phyloP scores from a whole-genome alignment of 805 yeast species.

The Wickerhamomyces bovis region DNA sequence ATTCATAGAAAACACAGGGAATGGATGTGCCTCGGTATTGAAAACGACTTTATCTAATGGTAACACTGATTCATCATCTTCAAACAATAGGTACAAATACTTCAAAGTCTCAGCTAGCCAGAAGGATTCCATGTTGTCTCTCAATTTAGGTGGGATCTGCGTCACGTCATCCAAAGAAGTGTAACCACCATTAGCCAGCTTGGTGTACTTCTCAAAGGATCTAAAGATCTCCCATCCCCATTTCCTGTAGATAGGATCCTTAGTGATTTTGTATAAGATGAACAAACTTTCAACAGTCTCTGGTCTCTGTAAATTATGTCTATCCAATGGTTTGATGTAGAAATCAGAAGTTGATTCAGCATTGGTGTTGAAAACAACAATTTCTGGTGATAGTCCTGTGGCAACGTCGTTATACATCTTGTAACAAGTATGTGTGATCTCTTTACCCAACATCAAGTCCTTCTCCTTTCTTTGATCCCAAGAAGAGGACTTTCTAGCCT shows the following conservation, averaged over 20 bases:
- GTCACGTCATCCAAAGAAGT: slow-evolving; percentile 67
- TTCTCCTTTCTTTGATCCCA: slow-evolving; percentile 57
- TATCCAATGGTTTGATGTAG: slow-evolving; percentile 61
- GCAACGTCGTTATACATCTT: slow-evolving; percentile 68
- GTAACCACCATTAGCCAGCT: slow-evolving; percentile 46
- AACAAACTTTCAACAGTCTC: slow-evolving; percentile 90
- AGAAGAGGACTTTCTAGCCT: slow-evolving; percentile 45
- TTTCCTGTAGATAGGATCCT: slow-evolving; percentile 72
- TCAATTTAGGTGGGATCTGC: slow-evolving; percentile 39
- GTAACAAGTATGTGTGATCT: slow-evolving; percentile 75
- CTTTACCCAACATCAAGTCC: slow-evolving; percentile 67
- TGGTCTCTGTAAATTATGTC: slow-evolving; percentile 85
- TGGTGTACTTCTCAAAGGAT: slow-evolving; percentile 56
- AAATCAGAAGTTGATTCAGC: slow-evolving; percentile 46
- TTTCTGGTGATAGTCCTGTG: slow-evolving; percentile 86
- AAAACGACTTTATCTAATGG: slow-evolving; percentile 69
- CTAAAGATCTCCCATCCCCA: slow-evolving; percentile 89
- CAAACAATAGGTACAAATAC: slow-evolving; percentile 75
- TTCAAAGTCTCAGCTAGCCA: slow-evolving; percentile 94
- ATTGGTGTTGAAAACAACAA: slow-evolving; percentile 72
- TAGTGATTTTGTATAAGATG: slow-evolving; percentile 71
- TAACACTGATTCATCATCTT: slow-evolving; percentile 54
- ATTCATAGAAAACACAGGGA: slow-evolving; percentile 61
- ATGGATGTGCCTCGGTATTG: slow-evolving; percentile 92
- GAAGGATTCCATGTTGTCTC: slow-evolving; percentile 83